Base-by-base conservation (phyloP, 768 basidiomycete species). In the Lactarius akahatsu region DNA sequence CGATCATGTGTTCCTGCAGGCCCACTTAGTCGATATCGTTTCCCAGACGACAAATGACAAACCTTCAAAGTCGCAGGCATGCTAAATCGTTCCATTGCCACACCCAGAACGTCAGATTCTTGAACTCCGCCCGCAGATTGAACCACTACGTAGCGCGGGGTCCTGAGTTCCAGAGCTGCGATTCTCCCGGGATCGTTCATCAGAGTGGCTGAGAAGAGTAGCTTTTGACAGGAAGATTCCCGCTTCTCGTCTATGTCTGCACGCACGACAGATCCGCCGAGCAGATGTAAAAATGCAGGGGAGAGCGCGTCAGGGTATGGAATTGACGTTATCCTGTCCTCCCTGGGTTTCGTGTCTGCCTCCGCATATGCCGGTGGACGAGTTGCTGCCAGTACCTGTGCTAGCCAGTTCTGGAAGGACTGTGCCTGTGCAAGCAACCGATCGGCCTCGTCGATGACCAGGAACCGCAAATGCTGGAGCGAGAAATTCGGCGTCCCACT, bases 381-480 rank as follows among this genome's bases (percentile, higher is more conserved):
- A 11, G 87, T 90, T 8, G 92, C 93, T n/a, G 83, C 78, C 9
- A 97, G 79, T 4, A 98, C 91, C 72, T 88, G 87, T 7, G 85
- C 83, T 3, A 98, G 80, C 96, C 96, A 99, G 74, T 94, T 92
- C 76, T 98, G 95, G 78, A 97, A 98, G 1, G 93, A 94, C 74
- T 98, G 95, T 11, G 91, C 90, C 75, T 98, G 95, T 11, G 91
- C 90, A 10, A 99, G 82, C 0, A 99, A 82, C n/a, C 95, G 86
- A 74, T 99, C 97, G 0, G 97, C 97, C 78, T 99, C 97, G 75
- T 99, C 97, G 63, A 99, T 93, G 34, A 98, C 96, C 66, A 98
- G 79, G 76, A 94, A 98, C n/a, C 96, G 89, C 8, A 99, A 82
- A 76, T 98, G 95, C 72, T 97, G 95, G 36, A 98, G 77, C 1